Conservation (phyloP, 768 basidiomycete genomes). For the Pleurotus sapidus region DNA sequence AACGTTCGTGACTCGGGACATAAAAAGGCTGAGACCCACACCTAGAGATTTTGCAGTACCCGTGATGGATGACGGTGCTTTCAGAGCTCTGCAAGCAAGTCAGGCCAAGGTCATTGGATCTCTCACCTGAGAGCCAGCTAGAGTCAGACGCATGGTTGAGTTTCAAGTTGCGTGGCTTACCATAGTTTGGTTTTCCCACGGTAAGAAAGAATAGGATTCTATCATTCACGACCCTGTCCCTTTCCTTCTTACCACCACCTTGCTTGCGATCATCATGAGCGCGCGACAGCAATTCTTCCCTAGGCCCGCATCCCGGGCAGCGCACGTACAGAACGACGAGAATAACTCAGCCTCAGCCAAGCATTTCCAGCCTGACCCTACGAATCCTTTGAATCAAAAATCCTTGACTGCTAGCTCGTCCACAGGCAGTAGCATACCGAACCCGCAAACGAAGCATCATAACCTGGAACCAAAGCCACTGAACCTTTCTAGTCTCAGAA, state of each 20-base stretch:
- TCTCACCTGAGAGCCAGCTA: too few species aligned
- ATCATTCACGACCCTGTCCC: neutral
- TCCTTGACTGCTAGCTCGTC: neutral
- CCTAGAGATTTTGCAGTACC: too few species aligned
- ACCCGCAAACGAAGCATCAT: conserved; percentile 3
- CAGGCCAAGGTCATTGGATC: too few species aligned
- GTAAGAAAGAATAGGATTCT: neutral
- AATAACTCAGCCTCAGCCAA: neutral
- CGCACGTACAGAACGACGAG: neutral
- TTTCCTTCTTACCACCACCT: neutral
- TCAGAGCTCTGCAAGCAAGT: too few species aligned
- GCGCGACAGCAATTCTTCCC: conserved; percentile 11
- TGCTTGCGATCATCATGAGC: neutral
- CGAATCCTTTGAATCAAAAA: conserved; percentile 9
- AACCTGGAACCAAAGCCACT: neutral
- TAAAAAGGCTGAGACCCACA: too few species aligned
- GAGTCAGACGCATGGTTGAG: too few species aligned
- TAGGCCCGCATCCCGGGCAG: conserved; percentile 5
- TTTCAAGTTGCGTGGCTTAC: too few species aligned
- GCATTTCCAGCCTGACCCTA: conserved; percentile 6
- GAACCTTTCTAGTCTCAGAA: conserved; percentile 5
- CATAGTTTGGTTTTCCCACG: neutral
- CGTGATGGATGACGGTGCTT: too few species aligned
- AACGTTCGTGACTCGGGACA: too few species aligned
- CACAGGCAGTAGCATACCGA: neutral